Conservation (phyloP, 208 protist species). For the Crithidia fasciculata region DNA sequence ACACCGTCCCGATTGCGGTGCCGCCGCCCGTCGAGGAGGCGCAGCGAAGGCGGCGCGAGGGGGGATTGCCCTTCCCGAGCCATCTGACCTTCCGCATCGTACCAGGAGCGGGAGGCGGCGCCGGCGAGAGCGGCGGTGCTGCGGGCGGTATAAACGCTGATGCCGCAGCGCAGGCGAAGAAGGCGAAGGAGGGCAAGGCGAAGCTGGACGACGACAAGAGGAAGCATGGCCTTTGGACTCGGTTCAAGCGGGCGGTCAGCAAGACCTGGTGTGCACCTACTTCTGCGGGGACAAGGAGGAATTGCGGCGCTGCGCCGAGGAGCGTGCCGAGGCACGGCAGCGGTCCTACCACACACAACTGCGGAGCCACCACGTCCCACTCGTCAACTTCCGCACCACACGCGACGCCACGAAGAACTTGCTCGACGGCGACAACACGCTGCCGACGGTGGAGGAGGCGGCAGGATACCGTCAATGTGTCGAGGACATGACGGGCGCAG, state of each 20-base stretch:
- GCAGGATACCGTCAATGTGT: conserved; percentile 5
- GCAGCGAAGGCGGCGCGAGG: conserved; percentile 31
- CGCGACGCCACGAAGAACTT: conserved; percentile 12
- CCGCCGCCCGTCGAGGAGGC: conserved; percentile 31
- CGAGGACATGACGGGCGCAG: conserved; percentile 10
- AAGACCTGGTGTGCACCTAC: conserved; percentile 21
- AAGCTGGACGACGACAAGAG: neutral
- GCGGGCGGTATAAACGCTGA: neutral
- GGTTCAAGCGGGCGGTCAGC: conserved; percentile 15
- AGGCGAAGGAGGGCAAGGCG: conserved; percentile 4
- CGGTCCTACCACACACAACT: conserved; percentile 37
- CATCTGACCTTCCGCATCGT: conserved; percentile 45
- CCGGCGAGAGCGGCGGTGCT: neutral
- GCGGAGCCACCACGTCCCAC: conserved; percentile 57
- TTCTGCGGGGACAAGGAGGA: conserved; percentile 6
- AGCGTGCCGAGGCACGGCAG: conserved; percentile 38
- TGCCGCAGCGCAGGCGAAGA: neutral
- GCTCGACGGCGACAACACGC: conserved; percentile 10
- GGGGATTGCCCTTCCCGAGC: conserved; percentile 48
- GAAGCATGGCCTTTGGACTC: neutral
- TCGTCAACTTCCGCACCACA: conserved; percentile 55
- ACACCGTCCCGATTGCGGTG: conserved; percentile 36
- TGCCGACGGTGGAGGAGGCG: conserved; percentile 30
- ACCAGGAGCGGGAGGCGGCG: neutral
- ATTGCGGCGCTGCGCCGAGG: conserved; percentile 24